Evolutionary conservation across 1,139 yeast genomes (phyloP).

Genomic region (Casaregolazyma lundiana): DNA sequence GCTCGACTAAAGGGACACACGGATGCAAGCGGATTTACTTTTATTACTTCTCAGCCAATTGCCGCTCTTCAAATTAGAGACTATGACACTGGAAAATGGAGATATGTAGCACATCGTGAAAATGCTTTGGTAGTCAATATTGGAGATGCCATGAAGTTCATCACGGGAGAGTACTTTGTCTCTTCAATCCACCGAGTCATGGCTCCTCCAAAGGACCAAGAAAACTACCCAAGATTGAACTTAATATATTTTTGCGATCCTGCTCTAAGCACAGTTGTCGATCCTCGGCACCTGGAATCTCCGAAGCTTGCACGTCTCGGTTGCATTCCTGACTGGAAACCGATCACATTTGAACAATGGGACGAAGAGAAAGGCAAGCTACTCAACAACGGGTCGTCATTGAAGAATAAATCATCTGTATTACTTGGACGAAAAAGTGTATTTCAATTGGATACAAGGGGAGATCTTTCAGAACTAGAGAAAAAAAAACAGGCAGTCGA

Average conservation of each 20-base stretch:
- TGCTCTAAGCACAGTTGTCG: constrained; percentile 12
- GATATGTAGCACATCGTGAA: constrained; percentile 32
- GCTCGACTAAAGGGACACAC: constrained; percentile 40
- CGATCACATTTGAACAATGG: constrained; percentile 39
- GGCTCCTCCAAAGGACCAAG: constrained; percentile 34
- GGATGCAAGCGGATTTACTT: constrained; percentile 33
- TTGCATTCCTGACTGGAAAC: constrained; percentile 34
- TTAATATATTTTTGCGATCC: constrained; percentile 29
- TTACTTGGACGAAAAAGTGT: constrained; percentile 34
- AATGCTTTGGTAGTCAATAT: constrained; percentile 32
- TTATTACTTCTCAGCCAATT: constrained; percentile 36
- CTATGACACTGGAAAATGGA: constrained; percentile 31
- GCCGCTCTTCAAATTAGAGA: constrained; percentile 33
- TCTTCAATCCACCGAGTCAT: constrained; percentile 34
- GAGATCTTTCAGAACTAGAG: constrained; percentile 1
- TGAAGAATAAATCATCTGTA: constrained; percentile 38
- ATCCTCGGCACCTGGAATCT: constrained; percentile 8
- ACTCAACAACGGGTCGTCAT: constrained; percentile 32
- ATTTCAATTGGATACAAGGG: constrained; percentile 6
- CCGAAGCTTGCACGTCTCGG: constrained; percentile 11
- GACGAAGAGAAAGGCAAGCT: constrained; percentile 41
- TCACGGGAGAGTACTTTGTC: constrained; percentile 35
- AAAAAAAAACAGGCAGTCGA: neutral
- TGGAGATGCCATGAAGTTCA: constrained; percentile 34
- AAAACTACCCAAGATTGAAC: constrained; percentile 28